Evolutionary conservation across 2,329 filamentous ascomycete species (phyloP).

Genomic region (Penicillium sp.): DNA sequence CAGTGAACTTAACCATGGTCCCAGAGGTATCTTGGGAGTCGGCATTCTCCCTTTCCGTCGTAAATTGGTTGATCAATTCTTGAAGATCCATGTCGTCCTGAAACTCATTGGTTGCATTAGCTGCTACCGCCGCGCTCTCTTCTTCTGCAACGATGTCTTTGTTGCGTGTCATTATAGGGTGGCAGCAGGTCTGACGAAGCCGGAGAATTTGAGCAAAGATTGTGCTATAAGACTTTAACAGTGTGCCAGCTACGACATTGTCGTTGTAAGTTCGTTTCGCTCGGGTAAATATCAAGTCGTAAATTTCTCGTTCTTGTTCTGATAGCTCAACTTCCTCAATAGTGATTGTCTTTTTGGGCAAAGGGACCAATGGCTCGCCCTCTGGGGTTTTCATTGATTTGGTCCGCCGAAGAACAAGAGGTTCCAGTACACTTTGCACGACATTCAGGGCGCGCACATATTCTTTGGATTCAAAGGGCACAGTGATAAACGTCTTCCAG

Average conservation of each 20-base stretch:
- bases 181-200: constrained; percentile 89
- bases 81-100: constrained; percentile 96
- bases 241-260: constrained; percentile 85
- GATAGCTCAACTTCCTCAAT: constrained; percentile 87
- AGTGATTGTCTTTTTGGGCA: constrained; percentile 78
- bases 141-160: constrained; percentile 82
- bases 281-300: constrained; percentile 81
- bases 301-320: constrained; percentile 80
- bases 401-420: constrained; percentile 88
- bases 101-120: constrained; percentile 75
- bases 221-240: constrained; percentile 93
- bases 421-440: constrained; percentile 93
- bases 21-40: constrained; percentile 48
- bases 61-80: constrained; percentile 80
- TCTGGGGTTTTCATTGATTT: constrained; percentile 98
- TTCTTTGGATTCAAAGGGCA: constrained; percentile 93
- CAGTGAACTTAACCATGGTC: constrained; percentile 71
- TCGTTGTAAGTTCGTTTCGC: constrained; percentile 81
- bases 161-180: constrained; percentile 85
- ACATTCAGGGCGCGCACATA: constrained; percentile 92
- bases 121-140: constrained; percentile 72
- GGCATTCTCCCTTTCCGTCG: constrained; percentile 62
- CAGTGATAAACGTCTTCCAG: constrained; percentile 98
- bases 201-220: constrained; percentile 96
- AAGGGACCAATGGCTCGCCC: constrained; percentile 73